phyloP scores from a whole-genome alignment of 164 flowering plant species.

The Annona squamosa region DNA sequence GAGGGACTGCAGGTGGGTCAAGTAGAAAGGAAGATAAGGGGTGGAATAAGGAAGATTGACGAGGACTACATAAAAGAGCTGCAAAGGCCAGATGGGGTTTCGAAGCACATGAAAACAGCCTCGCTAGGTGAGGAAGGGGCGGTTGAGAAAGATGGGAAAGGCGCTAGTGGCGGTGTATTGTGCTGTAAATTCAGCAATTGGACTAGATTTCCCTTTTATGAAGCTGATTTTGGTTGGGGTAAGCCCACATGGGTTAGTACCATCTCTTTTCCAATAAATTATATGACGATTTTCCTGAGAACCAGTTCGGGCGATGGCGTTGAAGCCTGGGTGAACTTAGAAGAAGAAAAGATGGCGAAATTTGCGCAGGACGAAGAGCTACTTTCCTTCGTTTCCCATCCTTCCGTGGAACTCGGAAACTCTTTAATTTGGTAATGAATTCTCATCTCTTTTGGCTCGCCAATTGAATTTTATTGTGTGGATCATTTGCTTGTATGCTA shows the following conservation, averaged over 20 bases:
- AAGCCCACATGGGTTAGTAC: background rate
- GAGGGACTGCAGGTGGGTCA: background rate
- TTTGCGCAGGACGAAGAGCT: background rate
- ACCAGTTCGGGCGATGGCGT: background rate
- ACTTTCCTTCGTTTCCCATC: background rate
- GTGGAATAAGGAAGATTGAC: background rate
- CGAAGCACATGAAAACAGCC: background rate
- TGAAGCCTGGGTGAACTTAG: background rate
- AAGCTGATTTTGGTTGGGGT: conserved; percentile 3
- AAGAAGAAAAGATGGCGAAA: background rate
- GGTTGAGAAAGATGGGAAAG: background rate
- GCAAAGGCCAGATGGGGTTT: background rate
- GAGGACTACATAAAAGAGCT: background rate
- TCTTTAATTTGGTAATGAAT: background rate
- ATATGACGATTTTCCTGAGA: background rate
- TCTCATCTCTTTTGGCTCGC: too few relatives aligned
- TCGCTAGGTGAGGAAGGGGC: background rate
- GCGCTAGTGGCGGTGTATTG: background rate
- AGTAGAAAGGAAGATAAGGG: background rate
- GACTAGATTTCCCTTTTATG: background rate
- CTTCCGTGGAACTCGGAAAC: background rate
- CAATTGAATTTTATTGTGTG: too few relatives aligned
- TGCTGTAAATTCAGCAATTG: background rate
- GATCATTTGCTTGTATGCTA: too few relatives aligned
- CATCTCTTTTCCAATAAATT: background rate